These are phyloP conservation scores for Pseudocercospora pini-densiflorae DNA, from an alignment of 2,329 filamentous ascomycete species.

Conservation along the genomic window DNA sequence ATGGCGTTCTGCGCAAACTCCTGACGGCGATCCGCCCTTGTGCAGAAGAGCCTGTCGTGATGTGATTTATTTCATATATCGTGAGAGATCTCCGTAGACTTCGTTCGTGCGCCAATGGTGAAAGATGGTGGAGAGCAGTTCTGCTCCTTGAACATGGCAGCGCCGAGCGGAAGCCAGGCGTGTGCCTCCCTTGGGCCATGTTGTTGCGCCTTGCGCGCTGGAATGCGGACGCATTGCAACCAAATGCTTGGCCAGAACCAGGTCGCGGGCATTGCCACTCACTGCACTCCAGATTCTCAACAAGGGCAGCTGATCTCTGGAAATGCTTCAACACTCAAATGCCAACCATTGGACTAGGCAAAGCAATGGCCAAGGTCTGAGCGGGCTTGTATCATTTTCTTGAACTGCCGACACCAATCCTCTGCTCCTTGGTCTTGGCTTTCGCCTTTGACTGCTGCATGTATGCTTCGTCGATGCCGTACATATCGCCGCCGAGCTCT, in stretches of 20 bases:
- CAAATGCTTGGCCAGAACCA: neutral
- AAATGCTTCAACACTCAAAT: neutral
- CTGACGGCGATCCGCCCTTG: neutral
- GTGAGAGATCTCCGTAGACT: too few species aligned
- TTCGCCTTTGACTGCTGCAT: slow-evolving; percentile 34
- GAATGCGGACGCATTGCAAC: slow-evolving; percentile 8
- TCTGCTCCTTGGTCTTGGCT: slow-evolving; percentile 35
- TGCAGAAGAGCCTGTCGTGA: neutral
- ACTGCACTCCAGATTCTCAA: neutral
- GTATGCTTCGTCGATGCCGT: slow-evolving; percentile 29
- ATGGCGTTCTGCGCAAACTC: neutral
- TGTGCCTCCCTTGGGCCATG: slow-evolving; percentile 13
- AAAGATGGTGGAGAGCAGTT: neutral
- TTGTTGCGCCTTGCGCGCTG: slow-evolving; percentile 3
- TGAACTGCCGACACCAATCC: slow-evolving; percentile 33
- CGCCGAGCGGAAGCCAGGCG: slow-evolving; percentile 4
- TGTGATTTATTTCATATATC: slow-evolving; percentile 4
- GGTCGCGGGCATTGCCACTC: neutral
- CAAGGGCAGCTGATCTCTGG: neutral
- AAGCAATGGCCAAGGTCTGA: neutral
- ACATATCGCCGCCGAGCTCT: slow-evolving; percentile 25
- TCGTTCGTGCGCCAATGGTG: neutral
- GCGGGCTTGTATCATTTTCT: slow-evolving; percentile 19
- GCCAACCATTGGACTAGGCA: neutral
- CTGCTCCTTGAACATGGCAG: neutral